Percentiles rank a stretch among this genome's conserved stretches.
phyloP scores from a whole-genome alignment of 2,329 filamentous ascomycete species.

The Cladosporium sp. region DNA sequence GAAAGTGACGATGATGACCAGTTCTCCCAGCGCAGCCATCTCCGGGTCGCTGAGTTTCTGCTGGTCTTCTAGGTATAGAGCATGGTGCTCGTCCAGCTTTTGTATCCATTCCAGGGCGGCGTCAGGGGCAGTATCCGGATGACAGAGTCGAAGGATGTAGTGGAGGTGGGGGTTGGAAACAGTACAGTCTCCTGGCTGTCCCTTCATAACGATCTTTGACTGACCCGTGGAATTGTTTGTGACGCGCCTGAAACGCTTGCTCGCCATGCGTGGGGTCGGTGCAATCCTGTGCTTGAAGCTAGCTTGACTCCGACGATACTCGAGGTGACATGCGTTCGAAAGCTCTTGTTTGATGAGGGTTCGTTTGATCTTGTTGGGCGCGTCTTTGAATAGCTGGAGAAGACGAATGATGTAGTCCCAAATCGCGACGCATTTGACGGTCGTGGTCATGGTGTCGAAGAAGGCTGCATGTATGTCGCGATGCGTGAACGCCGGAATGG shows the following conservation, averaged over 20 bases:
- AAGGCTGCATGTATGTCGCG: conserved; percentile 15
- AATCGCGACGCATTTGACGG: conserved; percentile 15
- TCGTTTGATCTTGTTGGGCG: conserved; percentile 13
- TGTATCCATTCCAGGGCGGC: conserved; percentile 16
- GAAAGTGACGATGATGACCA: conserved; percentile 17
- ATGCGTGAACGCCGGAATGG: conserved; percentile 12
- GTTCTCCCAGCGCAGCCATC: conserved; percentile 12
- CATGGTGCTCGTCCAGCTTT: conserved; percentile 18
- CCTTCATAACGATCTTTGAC: conserved; percentile 14
- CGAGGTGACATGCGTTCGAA: conserved; percentile 16
- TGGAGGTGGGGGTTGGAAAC: conserved; percentile 16
- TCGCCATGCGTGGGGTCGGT: not conserved
- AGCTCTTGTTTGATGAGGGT: conserved; percentile 14
- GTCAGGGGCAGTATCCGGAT: conserved; percentile 13
- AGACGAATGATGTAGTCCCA: conserved; percentile 17
- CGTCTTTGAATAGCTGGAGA: conserved; percentile 4
- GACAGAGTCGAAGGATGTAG: conserved; percentile 16
- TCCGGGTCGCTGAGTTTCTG: conserved; percentile 12
- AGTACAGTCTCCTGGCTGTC: conserved; percentile 15
- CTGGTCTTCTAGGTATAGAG: conserved; percentile 13
- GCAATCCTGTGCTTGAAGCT: conserved; percentile 15
- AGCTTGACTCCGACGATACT: conserved; percentile 16
- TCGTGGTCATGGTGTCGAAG: conserved; percentile 14
- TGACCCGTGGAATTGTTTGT: conserved; percentile 1
- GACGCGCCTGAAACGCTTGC: conserved; percentile 14